Percentiles rank a stretch among this genome's conserved stretches.
phyloP scores from a whole-genome alignment of 2,329 filamentous ascomycete genomes.

The Aspergillus pseudonomiae region DNA sequence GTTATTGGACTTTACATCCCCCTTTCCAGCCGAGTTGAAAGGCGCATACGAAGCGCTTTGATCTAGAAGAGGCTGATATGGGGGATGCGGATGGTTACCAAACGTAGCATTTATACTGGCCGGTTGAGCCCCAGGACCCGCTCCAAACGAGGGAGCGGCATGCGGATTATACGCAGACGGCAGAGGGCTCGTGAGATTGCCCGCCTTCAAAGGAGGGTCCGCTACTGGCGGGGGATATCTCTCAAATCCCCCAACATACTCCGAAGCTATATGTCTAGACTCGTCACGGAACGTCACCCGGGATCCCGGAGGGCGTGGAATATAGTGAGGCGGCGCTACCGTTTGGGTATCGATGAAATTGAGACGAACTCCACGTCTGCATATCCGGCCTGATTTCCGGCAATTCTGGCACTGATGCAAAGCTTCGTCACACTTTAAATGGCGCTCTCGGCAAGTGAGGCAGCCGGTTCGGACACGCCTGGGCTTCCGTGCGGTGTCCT shows the following conservation, averaged over 20 bases:
- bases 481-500: constrained; percentile 59
- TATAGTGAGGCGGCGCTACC: constrained; percentile 63
- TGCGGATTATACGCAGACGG: constrained; percentile 6
- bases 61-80: constrained; percentile 32
- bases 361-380: constrained; percentile 81
- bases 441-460: constrained; percentile 83
- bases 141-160: constrained; percentile 53
- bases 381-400: constrained; percentile 80
- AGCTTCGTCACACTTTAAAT: constrained; percentile 88
- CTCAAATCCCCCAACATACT: constrained; percentile 78
- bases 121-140: constrained; percentile 49
- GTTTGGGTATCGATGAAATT: constrained; percentile 89
- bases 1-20: constrained; percentile 47
- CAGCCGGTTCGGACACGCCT: constrained; percentile 88
- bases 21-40: constrained; percentile 41
- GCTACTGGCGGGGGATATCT: constrained; percentile 66
- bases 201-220: constrained; percentile 32
- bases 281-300: constrained; percentile 82
- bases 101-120: constrained; percentile 29
- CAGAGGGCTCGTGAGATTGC: constrained; percentile 13
- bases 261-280: constrained; percentile 84
- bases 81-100: constrained; percentile 28
- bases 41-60: constrained; percentile 38
- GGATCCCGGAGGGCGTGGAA: constrained; percentile 67
- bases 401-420: constrained; percentile 73